Evolutionary conservation across 495 filamentous ascomycete species (phyloP).

Genomic region (Talaromyces liani): DNA sequence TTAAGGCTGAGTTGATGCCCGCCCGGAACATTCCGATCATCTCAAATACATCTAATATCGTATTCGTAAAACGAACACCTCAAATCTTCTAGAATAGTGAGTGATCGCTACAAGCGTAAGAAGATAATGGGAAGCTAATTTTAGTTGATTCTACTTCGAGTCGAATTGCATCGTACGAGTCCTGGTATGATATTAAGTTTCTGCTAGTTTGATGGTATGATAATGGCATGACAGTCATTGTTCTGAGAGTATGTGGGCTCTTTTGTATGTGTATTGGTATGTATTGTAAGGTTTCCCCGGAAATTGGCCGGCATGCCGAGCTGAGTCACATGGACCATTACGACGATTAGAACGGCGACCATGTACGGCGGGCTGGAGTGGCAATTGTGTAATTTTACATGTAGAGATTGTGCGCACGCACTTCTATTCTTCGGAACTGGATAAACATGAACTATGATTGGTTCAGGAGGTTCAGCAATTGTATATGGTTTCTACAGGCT

Average conservation of each 20-base stretch:
- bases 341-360: neutral
- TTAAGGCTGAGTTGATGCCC: neutral
- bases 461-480: neutral
- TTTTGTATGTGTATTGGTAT: neutral
- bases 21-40: neutral
- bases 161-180: neutral
- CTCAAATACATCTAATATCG: neutral
- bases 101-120: neutral
- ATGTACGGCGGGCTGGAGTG: neutral
- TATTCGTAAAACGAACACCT: neutral
- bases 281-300: neutral
- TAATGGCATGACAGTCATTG: neutral
- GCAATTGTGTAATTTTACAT: neutral
- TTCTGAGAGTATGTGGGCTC: neutral
- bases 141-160: conserved; percentile 11
- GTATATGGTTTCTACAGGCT: too few relatives aligned
- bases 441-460: neutral
- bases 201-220: neutral
- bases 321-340: neutral
- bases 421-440: neutral
- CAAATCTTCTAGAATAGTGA: neutral
- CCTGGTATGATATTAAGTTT: neutral
- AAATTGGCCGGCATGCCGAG: neutral
- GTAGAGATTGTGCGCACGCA: neutral
- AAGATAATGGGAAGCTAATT: conserved; percentile 15